Evolutionary conservation across 2,329 filamentous ascomycete species (phyloP), one percentile per base, ranked within the genome.

Genomic region (Claviceps quebecensis): DNA sequence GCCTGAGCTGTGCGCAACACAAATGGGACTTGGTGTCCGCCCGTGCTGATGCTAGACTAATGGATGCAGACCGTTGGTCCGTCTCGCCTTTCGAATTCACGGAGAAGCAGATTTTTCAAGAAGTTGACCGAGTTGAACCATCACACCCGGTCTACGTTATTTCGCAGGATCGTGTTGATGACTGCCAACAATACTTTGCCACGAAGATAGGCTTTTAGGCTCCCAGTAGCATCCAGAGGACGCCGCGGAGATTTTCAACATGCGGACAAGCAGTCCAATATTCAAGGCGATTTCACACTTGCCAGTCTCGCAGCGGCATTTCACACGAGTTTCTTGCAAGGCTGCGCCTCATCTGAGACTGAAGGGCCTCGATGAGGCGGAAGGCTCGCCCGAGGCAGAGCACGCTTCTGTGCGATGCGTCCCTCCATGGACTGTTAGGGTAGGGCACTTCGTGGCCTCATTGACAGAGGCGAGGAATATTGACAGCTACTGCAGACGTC

Each of bases 61-160:
- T 58, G 61, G 59, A 62, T 54, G 63, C 61, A 49, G 67, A 72
- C 50, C 64, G 64, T 50, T 78, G 75, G 72, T 63, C 65, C 53
- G 73, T 70, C 53, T 65, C 70, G 58, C 72, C 75, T 26, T 72
- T 74, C 56, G 70, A 73, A 49, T 72, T 74, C 50, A 76, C 75
- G 46, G 72, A 72, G 55, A 72, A 48, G 19, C 80, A 81, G 58
- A 74, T 86, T 48, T 87, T 86, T 67, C 81, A 87, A 54, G 77
- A 84, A 59, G 69, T 73, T 53, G 87, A 95, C 69, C 72, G 80
- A 41, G 74, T 95, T 49, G 72, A 70, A 49, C 72, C 84, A 16
- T 76, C 87, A 40, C 88, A 96, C 67, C 91, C 91, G 2, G 77
- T 96, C 26, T 96, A 87, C 68, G 84, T 87, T 55, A 83, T 96